Base-by-base conservation (phyloP, 495 filamentous ascomycete genomes). In the Tuber umbilicatum region DNA sequence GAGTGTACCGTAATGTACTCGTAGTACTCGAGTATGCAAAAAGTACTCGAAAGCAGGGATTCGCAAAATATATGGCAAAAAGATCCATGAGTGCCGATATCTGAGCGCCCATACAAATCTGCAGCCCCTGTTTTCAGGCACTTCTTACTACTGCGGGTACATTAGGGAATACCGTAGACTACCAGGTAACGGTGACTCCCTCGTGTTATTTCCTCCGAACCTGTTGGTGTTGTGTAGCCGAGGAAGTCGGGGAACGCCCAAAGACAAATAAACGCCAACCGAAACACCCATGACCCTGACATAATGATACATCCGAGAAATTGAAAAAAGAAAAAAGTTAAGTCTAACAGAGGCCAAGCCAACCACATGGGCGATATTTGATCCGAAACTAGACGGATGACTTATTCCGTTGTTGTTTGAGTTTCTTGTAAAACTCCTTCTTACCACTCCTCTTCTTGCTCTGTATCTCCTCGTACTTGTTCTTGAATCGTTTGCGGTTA, bases 381-480 rank as follows among this genome's bases (percentile, higher is more conserved):
- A 64, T 64, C 55, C 55, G 27, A 35, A 64, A 17, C 31, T 64
- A 64, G 55, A 35, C 9, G 55, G 16, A 35, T 35, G 55, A 19
- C 31, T 82, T 82, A n/a, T 83, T 85, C 81, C 89, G 86, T 83
- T 88, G 87, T 45, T 86, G 86, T 76, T 86, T 87, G 75, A 94
- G 81, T 42, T 86, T 87, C 73, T 90, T 92, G 84, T 93, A 93
- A 79, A 88, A 89, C 16, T 86, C 86, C 82, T 90, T 92, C 83
- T 90, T 92, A 6, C 92, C 92, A 77, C 90, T 93, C 47, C 83
- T 86, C 81, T 93, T 94, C 5, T 84, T 84, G 41, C 76, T 82
- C 80, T 93, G 91, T 39, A 94, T 88, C 39, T 91, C 89, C 27
- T 86, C 85, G 81, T 91, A 93, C 83, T 93, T 94, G 38, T 84